A percentile compares a stretch with the other conserved stretches of the same genome.
Conservation (phyloP, 148 eudicot species). For the Selenicereus undatus region DNA sequence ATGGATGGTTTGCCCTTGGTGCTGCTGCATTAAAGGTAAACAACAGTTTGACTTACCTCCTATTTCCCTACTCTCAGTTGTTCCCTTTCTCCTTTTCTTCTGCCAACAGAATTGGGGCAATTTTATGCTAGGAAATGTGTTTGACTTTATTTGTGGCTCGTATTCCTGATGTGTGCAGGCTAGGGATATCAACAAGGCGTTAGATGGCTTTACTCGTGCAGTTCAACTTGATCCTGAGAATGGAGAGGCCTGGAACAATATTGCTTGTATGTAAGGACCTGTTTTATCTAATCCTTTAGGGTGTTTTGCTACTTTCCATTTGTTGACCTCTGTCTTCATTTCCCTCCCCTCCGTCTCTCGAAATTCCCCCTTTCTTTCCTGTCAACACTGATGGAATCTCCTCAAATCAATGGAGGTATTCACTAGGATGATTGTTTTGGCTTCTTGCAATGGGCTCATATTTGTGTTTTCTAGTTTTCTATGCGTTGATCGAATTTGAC, state of each 20-base stretch:
- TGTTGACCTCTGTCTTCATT: not conserved
- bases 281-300: conserved; percentile 3
- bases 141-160: not conserved
- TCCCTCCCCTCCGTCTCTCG: not conserved
- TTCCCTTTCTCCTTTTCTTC: not conserved
- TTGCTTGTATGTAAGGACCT: conserved; percentile 78
- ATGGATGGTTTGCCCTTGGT: conserved; percentile 99
- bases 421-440: too few relatives aligned
- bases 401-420: too few relatives aligned
- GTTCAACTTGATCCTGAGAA: conserved; percentile 96
- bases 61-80: not conserved
- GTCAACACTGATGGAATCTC: not conserved
- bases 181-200: conserved; percentile 72
- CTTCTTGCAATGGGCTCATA: too few relatives aligned
- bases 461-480: too few relatives aligned
- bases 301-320: not conserved
- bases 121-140: conserved; percentile 4
- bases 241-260: conserved; percentile 99
- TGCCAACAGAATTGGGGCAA: not conserved
- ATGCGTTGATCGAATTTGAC: too few relatives aligned
- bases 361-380: not conserved
- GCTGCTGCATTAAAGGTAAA: conserved; percentile 90
- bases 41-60: not conserved
- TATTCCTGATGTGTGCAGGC: conserved; percentile 41
- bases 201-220: conserved; percentile 85